Evolutionary conservation across 805 yeast species (phyloP), one percentile per base, ranked within the genome.

Genomic region (Wickerhamomyces strasburgensis): DNA sequence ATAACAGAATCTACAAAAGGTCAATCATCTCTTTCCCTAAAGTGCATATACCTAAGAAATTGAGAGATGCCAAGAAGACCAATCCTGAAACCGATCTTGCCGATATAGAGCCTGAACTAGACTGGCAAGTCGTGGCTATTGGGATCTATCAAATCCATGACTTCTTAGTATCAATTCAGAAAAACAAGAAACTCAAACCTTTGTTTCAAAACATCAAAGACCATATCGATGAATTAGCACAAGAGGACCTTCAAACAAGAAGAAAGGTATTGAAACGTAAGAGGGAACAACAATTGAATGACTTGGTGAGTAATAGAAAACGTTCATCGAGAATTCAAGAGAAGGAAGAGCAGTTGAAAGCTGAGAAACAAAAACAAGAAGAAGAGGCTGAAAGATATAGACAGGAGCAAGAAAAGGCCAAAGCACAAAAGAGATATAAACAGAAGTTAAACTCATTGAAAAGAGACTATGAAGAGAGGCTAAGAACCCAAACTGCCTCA

Each of bases 251-350:
- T 27, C 69, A 67, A 40, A 75, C 75, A 47, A 62, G 85, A 44
- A 73, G 68, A 48, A 70, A 68, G 40, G 62, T 77, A 14, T 54
- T 71, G 19, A 74, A 73, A 44, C 64, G 83, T 48, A 73, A 70
- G 47, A 79, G 75, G 53, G 85, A 80, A 38, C 69, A 73, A 31
- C 79, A 82, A 45, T 67, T 84, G 70, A 75, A 73, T 33, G 72
- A 71, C 16, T 56, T 84, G 37, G 59, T 84, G 51, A 78, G 78
- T 4, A 74, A 83, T 39, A 69, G 93, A 50, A 84, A 84, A 50
- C 68, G 86, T 46, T 83, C 90, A 0, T 75, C 87, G 2, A 70
- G 93, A 58, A 58, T 84, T 30, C 84, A 80, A 47, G 83, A 82
- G 14, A 78, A 75, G 50, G 83, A 78, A 43, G 86, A 82, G 44